A percentile compares a stretch with the other conserved stretches of the same genome.
These are phyloP conservation scores for Ramaria sp. DNA, from an alignment of 768 basidiomycete species.

Conservation along the genomic window DNA sequence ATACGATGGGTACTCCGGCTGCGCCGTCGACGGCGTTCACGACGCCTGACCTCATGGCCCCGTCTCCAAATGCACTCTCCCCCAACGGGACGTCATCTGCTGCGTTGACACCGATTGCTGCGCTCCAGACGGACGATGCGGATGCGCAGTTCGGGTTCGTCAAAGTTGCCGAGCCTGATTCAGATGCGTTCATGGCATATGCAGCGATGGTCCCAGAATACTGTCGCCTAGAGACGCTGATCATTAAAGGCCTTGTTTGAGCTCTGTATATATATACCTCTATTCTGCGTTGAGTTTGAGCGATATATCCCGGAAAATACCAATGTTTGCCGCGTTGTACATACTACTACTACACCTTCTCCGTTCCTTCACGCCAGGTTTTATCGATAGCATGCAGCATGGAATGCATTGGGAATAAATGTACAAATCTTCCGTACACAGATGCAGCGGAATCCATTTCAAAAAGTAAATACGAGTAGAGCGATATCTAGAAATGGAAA, in stretches of 20 bases:
- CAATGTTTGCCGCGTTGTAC: not conserved
- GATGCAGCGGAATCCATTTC: not conserved
- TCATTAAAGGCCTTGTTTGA: conserved; percentile 3
- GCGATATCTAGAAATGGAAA: not conserved
- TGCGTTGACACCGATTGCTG: conserved; percentile 57
- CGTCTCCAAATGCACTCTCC: conserved; percentile 21
- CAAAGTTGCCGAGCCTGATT: conserved; percentile 76
- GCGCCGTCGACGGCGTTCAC: conserved; percentile 44
- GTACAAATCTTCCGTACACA: not conserved
- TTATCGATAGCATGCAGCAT: not conserved
- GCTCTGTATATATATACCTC: not conserved
- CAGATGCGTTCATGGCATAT: conserved; percentile 78
- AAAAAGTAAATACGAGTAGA: not conserved
- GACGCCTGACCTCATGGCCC: conserved; percentile 40
- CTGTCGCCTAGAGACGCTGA: conserved; percentile 50
- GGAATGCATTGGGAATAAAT: not conserved
- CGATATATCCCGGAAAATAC: not conserved
- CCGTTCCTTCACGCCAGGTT: not conserved
- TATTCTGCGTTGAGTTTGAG: not conserved
- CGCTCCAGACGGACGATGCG: conserved; percentile 58
- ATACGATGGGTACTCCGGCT: conserved; percentile 21
- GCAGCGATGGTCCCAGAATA: conserved; percentile 81
- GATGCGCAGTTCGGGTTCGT: conserved; percentile 69
- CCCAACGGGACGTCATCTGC: conserved; percentile 32
- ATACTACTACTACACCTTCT: not conserved